Percentiles rank a stretch among this genome's conserved stretches.
Evolutionary conservation across 2,329 filamentous ascomycete genomes (phyloP).

Genomic region (Grosmannia serpens): DNA sequence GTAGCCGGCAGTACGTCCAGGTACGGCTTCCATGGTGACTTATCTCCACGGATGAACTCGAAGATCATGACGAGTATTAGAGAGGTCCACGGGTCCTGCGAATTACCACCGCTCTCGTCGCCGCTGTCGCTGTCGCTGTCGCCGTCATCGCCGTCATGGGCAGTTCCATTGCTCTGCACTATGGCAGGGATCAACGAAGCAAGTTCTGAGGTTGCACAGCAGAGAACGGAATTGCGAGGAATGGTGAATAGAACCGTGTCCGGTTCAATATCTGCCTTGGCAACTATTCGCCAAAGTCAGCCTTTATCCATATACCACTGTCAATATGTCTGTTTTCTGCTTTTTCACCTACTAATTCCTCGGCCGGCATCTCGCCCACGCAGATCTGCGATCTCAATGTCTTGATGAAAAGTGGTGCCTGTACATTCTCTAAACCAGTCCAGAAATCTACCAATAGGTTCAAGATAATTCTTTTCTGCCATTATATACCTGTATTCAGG

Average conservation of each 20-base stretch:
- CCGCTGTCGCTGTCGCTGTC: slow-evolving; percentile 25
- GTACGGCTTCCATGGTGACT: slow-evolving; percentile 66
- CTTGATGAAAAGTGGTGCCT: slow-evolving; percentile 40
- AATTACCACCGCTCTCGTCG: slow-evolving; percentile 21
- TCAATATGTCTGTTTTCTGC: not conserved
- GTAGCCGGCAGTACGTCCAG: slow-evolving; percentile 57
- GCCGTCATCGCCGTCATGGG: slow-evolving; percentile 25
- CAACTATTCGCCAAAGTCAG: slow-evolving; percentile 39
- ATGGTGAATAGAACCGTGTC: slow-evolving; percentile 75
- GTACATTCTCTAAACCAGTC: slow-evolving; percentile 41
- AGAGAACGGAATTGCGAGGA: slow-evolving; percentile 60
- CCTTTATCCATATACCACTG: not conserved
- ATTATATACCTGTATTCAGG: not conserved
- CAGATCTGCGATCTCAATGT: slow-evolving; percentile 41
- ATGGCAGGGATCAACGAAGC: slow-evolving; percentile 43
- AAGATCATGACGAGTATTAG: slow-evolving; percentile 72
- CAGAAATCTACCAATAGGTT: slow-evolving; percentile 34
- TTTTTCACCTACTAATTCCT: slow-evolving; percentile 35
- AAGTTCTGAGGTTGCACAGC: slow-evolving; percentile 59
- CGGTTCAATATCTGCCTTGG: slow-evolving; percentile 54
- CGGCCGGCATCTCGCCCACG: slow-evolving; percentile 38
- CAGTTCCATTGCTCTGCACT: slow-evolving; percentile 27
- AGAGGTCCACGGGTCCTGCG: slow-evolving; percentile 41
- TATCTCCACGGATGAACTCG: slow-evolving; percentile 48
- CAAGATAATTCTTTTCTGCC: slow-evolving; percentile 24